phyloP scores from a whole-genome alignment of 2,329 filamentous ascomycete genomes.

The Colletotrichum zoysiae region DNA sequence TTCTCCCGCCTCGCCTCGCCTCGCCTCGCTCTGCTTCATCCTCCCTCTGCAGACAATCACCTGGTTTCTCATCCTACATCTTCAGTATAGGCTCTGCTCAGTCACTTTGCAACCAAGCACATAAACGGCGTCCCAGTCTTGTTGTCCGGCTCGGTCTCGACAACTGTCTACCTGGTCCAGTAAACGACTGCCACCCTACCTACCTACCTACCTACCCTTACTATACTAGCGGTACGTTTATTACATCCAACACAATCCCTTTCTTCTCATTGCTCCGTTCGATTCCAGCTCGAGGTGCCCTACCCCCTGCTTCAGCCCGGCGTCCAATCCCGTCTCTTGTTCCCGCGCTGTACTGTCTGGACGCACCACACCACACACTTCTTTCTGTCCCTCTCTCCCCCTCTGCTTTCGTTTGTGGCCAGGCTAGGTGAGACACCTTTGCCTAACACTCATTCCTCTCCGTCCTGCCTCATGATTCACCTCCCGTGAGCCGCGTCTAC shows the following conservation, averaged over 20 bases:
- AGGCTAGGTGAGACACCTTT: constrained; percentile 41
- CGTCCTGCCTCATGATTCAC: constrained; percentile 22
- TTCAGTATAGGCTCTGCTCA: background rate
- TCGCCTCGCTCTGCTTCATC: constrained; percentile 2
- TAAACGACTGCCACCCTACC: constrained; percentile 18
- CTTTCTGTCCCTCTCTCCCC: constrained; percentile 27
- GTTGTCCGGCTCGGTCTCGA: constrained; percentile 16
- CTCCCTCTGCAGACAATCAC: background rate
- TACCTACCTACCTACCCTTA: background rate
- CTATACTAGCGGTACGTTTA: constrained; percentile 22
- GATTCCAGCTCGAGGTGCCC: constrained; percentile 38
- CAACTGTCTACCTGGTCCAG: constrained; percentile 11
- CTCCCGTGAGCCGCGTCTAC: constrained; percentile 12
- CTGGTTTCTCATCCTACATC: background rate
- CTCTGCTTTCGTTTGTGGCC: constrained; percentile 31
- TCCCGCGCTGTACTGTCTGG: constrained; percentile 28
- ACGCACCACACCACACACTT: constrained; percentile 22
- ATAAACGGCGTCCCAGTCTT: background rate
- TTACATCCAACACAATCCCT: constrained; percentile 32
- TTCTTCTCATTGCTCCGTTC: constrained; percentile 29
- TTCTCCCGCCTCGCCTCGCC: constrained; percentile 11
- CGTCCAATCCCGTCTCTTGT: constrained; percentile 41
- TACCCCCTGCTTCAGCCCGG: constrained; percentile 30
- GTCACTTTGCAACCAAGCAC: constrained; percentile 4
- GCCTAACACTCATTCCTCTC: constrained; percentile 36